A percentile compares a stretch with the other conserved stretches of the same genome.
phyloP scores from a whole-genome alignment of 2,329 filamentous ascomycete species.

The Pseudogymnoascus destructans region DNA sequence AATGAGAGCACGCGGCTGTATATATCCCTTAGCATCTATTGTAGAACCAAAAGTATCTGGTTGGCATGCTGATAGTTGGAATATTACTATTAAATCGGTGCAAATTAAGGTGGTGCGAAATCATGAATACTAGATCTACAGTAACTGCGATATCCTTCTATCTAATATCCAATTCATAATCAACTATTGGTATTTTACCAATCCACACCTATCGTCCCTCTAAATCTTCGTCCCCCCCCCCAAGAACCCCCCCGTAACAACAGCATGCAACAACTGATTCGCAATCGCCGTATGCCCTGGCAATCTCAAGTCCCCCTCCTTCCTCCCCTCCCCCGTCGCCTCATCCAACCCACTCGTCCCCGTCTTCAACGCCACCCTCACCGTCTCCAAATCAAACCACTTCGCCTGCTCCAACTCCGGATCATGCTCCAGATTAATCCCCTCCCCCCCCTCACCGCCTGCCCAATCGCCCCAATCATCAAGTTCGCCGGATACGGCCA shows the following conservation, averaged over 20 bases:
- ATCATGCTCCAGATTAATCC: slow-evolving; percentile 72
- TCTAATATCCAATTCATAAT: background rate
- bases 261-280: slow-evolving; percentile 70
- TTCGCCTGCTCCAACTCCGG: slow-evolving; percentile 80
- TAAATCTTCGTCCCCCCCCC: slow-evolving; percentile 24
- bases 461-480: slow-evolving; percentile 80
- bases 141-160: background rate
- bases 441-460: slow-evolving; percentile 69
- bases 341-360: slow-evolving; percentile 58
- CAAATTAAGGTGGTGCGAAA: background rate
- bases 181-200: background rate
- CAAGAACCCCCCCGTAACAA: slow-evolving; percentile 59
- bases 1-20: background rate
- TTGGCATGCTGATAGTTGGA: background rate
- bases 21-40: background rate
- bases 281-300: slow-evolving; percentile 86
- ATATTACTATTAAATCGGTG: background rate
- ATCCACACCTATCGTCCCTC: background rate
- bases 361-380: slow-evolving; percentile 56
- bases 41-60: background rate
- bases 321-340: slow-evolving; percentile 50
- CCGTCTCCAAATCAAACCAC: slow-evolving; percentile 77
- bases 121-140: slow-evolving; percentile 2
- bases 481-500: slow-evolving; percentile 79
- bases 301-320: slow-evolving; percentile 63